phyloP scores from a whole-genome alignment of 225 moss, liverwort and hornwort genomes.

The Anthoceros angustus region DNA sequence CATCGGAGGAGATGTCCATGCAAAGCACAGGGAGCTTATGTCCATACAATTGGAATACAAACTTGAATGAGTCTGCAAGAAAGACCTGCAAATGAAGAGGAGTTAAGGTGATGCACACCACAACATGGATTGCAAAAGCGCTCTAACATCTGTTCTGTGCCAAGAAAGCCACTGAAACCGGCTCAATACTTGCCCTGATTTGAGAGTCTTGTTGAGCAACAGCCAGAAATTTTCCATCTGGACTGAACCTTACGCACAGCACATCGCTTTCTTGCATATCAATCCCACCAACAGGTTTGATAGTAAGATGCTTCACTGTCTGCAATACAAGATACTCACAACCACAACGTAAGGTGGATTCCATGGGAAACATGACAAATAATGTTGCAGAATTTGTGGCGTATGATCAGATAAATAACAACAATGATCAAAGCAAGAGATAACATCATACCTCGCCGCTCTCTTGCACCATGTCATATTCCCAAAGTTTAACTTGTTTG shows the following conservation, averaged over 20 bases:
- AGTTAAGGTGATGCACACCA: conserved; percentile 1
- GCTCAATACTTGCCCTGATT: conserved; percentile 43
- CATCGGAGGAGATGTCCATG: conserved; percentile 98
- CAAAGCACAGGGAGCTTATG: conserved; percentile 88
- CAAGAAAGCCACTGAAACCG: background rate
- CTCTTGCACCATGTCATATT: conserved; percentile 61
- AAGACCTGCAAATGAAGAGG: conserved; percentile 43
- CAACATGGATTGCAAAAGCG: background rate
- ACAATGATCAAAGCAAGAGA: background rate
- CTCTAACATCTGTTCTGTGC: background rate
- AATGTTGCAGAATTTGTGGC: background rate
- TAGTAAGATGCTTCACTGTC: background rate
- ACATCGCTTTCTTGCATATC: conserved; percentile 52
- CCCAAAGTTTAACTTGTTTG: conserved; percentile 91
- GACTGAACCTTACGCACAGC: conserved; percentile 66
- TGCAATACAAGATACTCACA: conserved; percentile 19
- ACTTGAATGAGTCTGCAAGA: conserved; percentile 83
- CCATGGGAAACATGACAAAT: conserved; percentile 1
- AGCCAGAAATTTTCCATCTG: conserved; percentile 78
- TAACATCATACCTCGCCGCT: conserved; percentile 18
- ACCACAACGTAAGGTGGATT: conserved; percentile 8
- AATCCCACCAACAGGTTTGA: background rate
- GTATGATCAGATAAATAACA: background rate
- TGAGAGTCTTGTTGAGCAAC: conserved; percentile 91
- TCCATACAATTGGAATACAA: conserved; percentile 92